Conservation (phyloP, 306 rosid genomes). For the Cyamopsis tetragonoloba region DNA sequence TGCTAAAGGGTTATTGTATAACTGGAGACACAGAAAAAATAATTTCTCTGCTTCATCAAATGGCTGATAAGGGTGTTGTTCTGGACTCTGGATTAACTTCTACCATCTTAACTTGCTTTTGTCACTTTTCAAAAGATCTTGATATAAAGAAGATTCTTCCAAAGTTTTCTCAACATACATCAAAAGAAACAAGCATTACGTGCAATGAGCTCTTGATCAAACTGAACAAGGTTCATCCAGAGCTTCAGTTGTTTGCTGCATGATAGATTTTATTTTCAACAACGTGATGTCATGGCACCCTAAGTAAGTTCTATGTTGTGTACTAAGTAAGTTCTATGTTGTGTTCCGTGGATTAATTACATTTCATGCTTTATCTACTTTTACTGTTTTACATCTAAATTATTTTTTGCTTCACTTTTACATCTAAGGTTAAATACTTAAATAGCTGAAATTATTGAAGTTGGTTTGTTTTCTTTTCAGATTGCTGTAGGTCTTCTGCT, state of each 20-base stretch:
- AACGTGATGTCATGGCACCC: neutral
- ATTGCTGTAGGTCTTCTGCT: neutral
- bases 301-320: constrained; percentile 34
- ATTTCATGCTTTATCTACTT: constrained; percentile 5
- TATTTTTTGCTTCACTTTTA: too few relatives aligned
- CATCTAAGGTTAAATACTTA: neutral
- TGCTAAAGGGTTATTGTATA: constrained; percentile 56
- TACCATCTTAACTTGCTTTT: constrained; percentile 59
- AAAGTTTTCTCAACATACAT: constrained; percentile 40
- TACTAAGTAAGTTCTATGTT: constrained; percentile 33
- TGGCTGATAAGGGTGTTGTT: constrained; percentile 62
- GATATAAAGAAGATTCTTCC: constrained; percentile 59
- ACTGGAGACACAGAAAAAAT: constrained; percentile 49
- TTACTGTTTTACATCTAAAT: too few relatives aligned
- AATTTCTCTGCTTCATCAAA: constrained; percentile 53
- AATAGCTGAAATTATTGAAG: constrained; percentile 6
- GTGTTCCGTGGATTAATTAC: neutral
- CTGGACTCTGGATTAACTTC: constrained; percentile 58
- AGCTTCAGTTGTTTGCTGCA: constrained; percentile 37
- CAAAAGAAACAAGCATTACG: constrained; percentile 37
- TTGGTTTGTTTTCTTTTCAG: constrained; percentile 12
- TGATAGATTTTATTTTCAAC: constrained; percentile 8
- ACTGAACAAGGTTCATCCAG: constrained; percentile 51
- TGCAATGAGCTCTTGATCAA: constrained; percentile 52
- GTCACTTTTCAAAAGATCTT: constrained; percentile 39